Evolutionary conservation across 2,329 filamentous ascomycete genomes (phyloP).

Genomic region (Ceratocystis papillata): DNA sequence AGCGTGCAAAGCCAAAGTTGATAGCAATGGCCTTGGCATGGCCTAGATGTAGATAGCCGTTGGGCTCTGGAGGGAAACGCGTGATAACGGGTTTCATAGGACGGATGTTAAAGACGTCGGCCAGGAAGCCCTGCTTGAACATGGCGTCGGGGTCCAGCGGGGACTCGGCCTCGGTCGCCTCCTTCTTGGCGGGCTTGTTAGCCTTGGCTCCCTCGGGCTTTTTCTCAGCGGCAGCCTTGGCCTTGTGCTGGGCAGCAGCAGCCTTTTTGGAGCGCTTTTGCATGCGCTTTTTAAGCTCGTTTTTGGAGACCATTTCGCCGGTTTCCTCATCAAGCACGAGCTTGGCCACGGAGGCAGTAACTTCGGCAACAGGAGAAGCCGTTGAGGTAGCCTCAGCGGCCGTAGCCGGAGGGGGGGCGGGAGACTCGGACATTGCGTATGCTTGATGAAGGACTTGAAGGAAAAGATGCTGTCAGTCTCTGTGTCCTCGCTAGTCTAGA

Average conservation of each 20-base stretch:
- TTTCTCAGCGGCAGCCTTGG: slow-evolving; percentile 29
- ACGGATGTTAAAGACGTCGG: slow-evolving; percentile 58
- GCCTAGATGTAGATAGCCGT: slow-evolving; percentile 86
- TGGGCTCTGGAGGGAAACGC: slow-evolving; percentile 76
- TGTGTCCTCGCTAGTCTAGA: no score
- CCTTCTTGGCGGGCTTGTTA: slow-evolving; percentile 44
- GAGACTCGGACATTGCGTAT: slow-evolving; percentile 16
- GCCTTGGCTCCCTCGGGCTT: slow-evolving; percentile 29
- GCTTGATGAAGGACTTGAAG: not conserved
- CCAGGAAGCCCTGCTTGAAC: slow-evolving; percentile 70
- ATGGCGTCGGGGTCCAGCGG: slow-evolving; percentile 51
- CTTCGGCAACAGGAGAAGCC: slow-evolving; percentile 32
- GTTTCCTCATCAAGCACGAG: slow-evolving; percentile 52
- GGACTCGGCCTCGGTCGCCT: slow-evolving; percentile 29
- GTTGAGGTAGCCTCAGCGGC: slow-evolving; percentile 7
- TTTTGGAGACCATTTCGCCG: slow-evolving; percentile 55
- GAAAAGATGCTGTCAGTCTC: no score
- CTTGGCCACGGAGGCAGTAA: slow-evolving; percentile 43
- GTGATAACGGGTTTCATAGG: slow-evolving; percentile 53
- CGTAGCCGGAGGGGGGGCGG: slow-evolving; percentile 3
- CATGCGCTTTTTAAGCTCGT: slow-evolving; percentile 50
- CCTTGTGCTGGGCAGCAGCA: slow-evolving; percentile 42
- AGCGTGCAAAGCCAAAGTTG: slow-evolving; percentile 88
- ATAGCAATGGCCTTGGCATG: slow-evolving; percentile 93
- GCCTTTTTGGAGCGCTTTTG: slow-evolving; percentile 50